Base-by-base conservation (phyloP, 352 stramenopile species). In the Globisporangium megalacanthum region DNA sequence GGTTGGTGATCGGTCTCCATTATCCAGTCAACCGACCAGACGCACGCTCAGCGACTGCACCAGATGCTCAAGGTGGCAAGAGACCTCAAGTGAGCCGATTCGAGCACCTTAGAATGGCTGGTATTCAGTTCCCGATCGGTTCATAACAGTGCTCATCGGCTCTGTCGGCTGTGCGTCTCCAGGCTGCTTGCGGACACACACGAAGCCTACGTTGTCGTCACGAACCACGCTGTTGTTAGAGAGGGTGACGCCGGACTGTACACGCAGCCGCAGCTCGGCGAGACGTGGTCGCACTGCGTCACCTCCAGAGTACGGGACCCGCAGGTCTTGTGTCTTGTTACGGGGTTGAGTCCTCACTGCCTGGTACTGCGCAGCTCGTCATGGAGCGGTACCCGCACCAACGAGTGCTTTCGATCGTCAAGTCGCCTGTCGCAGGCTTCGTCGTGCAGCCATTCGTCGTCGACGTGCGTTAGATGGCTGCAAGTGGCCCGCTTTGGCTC, bases 281-380 rank as follows among this genome's bases (percentile, higher is more conserved):
- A 90, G 25, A 79, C 48, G 15, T 93, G 83, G 83, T 67, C 77
- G 6, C 77, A 89, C 42, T 89, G 77, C 33, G 73, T 90, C 51
- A 90, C 77, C 4, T 81, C 71, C 37, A 73, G 80, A 44, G 80
- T 86, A 42, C 25, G 56, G 44, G 8, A 36, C 25, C 33, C 14
- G 15, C 17, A 29, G 48, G 14, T 6, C 13, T 52, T 65, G 22
- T n/a, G 45, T 45, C 42, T 52, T 46, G 4, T 31, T 19, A 52
- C 52, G 41, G 39, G 22, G 25, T 61, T 59, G 36, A 60, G 49
- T 54, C 25, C 58, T 57, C 39, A 13, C 49, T 48, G 15, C 33
- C 9, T 35, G 20, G 42, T 9, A 3, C 9, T 37, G 20, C 20
- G 9, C 54, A 91, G 81, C 71, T 89, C 20, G 62, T 89, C 9